These are phyloP conservation scores for Boletus pseudopeckii DNA, from an alignment of 768 basidiomycete species.

Conservation along the genomic window DNA sequence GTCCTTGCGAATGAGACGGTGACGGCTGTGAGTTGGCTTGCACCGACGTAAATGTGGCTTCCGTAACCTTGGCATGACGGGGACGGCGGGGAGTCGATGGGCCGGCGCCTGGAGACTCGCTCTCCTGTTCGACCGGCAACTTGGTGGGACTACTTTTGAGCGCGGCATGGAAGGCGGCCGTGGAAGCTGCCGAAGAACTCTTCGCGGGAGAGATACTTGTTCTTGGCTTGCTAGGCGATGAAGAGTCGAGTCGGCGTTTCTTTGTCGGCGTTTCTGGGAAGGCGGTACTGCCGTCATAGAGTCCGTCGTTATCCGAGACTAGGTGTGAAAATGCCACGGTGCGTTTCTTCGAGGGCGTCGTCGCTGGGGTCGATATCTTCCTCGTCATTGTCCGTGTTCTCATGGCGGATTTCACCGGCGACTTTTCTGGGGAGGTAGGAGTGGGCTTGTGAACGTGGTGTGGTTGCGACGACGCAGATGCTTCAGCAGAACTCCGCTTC, in stretches of 20 bases:
- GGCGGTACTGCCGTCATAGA: slow-evolving; percentile 28
- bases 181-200: background rate
- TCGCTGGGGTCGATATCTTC: background rate
- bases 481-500: background rate
- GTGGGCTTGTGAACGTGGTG: background rate
- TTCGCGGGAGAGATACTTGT: slow-evolving; percentile 13
- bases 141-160: slow-evolving; percentile 11
- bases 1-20: slow-evolving; percentile 16
- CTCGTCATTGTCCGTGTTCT: slow-evolving; percentile 10
- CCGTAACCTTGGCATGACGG: slow-evolving; percentile 5
- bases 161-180: slow-evolving; percentile 19
- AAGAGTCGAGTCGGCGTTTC: slow-evolving; percentile 32
- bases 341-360: slow-evolving; percentile 34
- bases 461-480: background rate
- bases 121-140: background rate
- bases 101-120: slow-evolving; percentile 4
- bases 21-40: slow-evolving; percentile 25
- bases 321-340: slow-evolving; percentile 11
- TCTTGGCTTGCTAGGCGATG: slow-evolving; percentile 11
- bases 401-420: slow-evolving; percentile 17
- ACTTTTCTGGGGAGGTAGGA: slow-evolving; percentile 15
- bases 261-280: slow-evolving; percentile 44
- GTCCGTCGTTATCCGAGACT: slow-evolving; percentile 12
- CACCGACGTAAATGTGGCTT: background rate
- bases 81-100: slow-evolving; percentile 27